Evolutionary conservation across 1,284 basidiomycete genomes (phyloP).

Genomic region (Cryptococcus depauperatus): DNA sequence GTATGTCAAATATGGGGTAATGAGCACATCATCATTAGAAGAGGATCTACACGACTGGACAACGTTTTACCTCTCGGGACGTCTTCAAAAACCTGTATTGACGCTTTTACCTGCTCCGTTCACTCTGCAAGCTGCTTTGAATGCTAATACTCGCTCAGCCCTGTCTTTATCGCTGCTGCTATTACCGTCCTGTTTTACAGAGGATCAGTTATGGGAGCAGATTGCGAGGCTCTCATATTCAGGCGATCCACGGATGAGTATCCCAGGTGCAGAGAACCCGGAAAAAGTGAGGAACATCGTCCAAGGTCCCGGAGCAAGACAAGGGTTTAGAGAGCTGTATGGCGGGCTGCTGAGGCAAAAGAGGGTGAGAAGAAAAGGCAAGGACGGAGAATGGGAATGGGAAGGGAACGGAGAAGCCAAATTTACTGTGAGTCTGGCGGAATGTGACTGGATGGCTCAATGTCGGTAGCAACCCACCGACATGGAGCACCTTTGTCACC

Average conservation of each 20-base stretch:
- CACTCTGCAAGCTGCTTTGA: conserved; percentile 79
- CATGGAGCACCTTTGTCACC: conserved; percentile 57
- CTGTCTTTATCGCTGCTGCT: conserved; percentile 68
- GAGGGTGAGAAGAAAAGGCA: conserved; percentile 6
- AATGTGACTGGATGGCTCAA: conserved; percentile 2
- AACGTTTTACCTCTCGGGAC: conserved; percentile 84
- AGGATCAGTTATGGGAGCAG: conserved; percentile 72
- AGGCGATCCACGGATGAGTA: conserved; percentile 79
- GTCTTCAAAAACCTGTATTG: conserved; percentile 93
- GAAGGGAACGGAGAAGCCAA: conserved; percentile 12
- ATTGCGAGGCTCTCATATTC: conserved; percentile 82
- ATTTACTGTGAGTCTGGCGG: conserved; percentile 14
- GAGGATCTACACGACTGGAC: conserved; percentile 88
- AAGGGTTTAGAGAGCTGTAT: conserved; percentile 82
- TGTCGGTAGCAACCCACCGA: conserved; percentile 61
- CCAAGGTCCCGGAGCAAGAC: conserved; percentile 55
- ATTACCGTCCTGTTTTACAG: conserved; percentile 55
- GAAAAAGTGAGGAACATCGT: conserved; percentile 93
- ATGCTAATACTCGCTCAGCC: conserved; percentile 86
- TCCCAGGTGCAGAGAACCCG: conserved; percentile 86
- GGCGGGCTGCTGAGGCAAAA: conserved; percentile 60
- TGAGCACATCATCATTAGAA: conserved; percentile 80
- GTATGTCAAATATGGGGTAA: conserved; percentile 97
- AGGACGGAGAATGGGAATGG: conserved; percentile 14
- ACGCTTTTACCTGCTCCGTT: conserved; percentile 74